Evolutionary conservation across 2,329 filamentous ascomycete species (phyloP).

Genomic region (Daldinia sp.): DNA sequence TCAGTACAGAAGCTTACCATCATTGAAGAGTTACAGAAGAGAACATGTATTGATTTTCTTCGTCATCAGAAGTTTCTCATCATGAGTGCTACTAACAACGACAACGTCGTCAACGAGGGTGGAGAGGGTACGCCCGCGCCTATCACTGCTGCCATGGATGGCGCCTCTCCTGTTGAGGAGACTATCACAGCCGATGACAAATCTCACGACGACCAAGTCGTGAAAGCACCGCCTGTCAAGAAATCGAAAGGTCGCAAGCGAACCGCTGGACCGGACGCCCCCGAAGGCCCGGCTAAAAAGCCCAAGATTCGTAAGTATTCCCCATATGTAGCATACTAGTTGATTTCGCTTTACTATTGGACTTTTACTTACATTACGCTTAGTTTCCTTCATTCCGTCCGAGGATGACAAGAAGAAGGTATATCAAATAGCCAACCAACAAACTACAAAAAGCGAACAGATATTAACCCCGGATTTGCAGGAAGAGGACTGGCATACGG

Average conservation of each 20-base stretch:
- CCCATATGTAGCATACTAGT: not conserved
- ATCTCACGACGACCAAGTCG: no score
- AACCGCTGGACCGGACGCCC: not conserved
- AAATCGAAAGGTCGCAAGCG: not conserved
- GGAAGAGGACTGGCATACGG: not conserved
- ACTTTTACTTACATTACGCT: not conserved
- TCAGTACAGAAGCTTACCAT: slow-evolving; percentile 13
- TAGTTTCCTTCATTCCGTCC: not conserved
- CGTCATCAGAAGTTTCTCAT: not conserved
- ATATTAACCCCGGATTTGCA: not conserved
- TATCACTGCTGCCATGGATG: not conserved
- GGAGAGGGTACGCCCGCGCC: not conserved
- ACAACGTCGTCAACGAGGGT: not conserved
- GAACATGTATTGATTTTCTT: slow-evolving; percentile 19
- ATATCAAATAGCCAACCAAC: not conserved
- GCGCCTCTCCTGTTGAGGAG: not conserved
- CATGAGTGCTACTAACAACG: no score
- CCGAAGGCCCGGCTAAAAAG: not conserved
- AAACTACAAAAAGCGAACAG: not conserved
- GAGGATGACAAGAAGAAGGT: not conserved
- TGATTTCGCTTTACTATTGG: not conserved
- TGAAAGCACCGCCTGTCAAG: no score
- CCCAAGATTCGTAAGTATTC: not conserved
- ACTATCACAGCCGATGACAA: no score
- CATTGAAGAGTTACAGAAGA: slow-evolving; percentile 7